A percentile compares a stretch with the other conserved stretches of the same genome.
Evolutionary conservation across 331 rosid genomes (phyloP).

Genomic region (Acacia pycnantha): DNA sequence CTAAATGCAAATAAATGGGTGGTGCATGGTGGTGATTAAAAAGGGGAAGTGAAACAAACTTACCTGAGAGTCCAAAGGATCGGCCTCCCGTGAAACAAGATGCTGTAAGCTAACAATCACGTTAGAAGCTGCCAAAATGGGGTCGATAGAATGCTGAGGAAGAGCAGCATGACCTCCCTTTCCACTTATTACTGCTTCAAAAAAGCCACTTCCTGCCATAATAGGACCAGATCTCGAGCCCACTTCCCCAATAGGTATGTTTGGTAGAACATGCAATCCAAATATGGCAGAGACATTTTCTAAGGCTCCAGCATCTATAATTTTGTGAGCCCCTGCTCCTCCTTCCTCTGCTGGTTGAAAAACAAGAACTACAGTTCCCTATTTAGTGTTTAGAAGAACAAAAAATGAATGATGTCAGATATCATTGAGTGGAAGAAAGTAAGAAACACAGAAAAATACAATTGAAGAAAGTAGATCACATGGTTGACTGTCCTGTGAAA

Average conservation of each 20-base stretch:
- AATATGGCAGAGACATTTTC: conserved; percentile 77
- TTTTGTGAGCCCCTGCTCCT: conserved; percentile 70
- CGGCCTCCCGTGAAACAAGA: conserved; percentile 83
- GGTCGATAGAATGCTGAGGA: conserved; percentile 80
- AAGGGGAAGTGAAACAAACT: not conserved
- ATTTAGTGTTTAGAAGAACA: conserved; percentile 8
- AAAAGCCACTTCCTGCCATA: conserved; percentile 66
- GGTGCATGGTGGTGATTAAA: not conserved
- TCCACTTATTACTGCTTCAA: conserved; percentile 77
- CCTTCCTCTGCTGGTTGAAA: conserved; percentile 97
- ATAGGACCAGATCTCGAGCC: conserved; percentile 57
- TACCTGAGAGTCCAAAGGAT: conserved; percentile 84
- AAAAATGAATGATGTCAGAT: conserved; percentile 13
- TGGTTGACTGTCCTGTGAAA: not conserved
- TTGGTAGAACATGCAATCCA: conserved; percentile 61
- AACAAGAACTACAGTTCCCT: conserved; percentile 88
- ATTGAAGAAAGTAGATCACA: not conserved
- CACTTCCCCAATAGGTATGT: conserved; percentile 56
- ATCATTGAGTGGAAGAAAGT: not conserved
- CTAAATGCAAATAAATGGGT: not conserved
- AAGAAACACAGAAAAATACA: not conserved
- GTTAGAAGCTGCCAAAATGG: conserved; percentile 76
- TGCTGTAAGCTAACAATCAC: conserved; percentile 81
- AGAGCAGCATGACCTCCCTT: conserved; percentile 91
- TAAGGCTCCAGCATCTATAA: conserved; percentile 57